phyloP scores from a whole-genome alignment of 257 asterid genomes.

The Gentiana straminea region DNA sequence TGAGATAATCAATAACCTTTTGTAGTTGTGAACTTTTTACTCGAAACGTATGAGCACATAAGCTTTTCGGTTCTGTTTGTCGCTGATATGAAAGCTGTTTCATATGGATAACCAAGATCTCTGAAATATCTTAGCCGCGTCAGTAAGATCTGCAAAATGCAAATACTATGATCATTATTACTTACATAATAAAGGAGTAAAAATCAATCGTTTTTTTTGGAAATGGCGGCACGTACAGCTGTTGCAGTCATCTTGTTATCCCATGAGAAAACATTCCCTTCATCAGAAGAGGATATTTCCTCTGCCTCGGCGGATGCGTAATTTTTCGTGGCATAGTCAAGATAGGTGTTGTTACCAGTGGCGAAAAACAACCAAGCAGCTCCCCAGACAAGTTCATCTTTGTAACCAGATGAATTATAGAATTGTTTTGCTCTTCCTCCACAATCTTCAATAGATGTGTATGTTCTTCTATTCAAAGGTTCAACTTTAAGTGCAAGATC shows the following conservation, averaged over 20 bases:
- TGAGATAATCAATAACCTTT: constrained; percentile 15
- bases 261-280: constrained; percentile 39
- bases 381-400: constrained; percentile 49
- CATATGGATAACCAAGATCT: constrained; percentile 55
- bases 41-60: constrained; percentile 40
- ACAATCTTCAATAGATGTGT: constrained; percentile 31
- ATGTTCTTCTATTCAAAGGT: constrained; percentile 21
- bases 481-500: constrained; percentile 15
- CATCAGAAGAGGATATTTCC: constrained; percentile 15
- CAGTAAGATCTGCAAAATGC: constrained; percentile 20
- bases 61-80: constrained; percentile 42
- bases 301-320: constrained; percentile 37
- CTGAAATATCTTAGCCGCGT: constrained; percentile 41
- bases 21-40: constrained; percentile 21
- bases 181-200: neutral
- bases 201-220: neutral
- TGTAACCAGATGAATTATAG: constrained; percentile 33
- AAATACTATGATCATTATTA: neutral
- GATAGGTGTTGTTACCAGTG: constrained; percentile 37
- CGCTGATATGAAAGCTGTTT: constrained; percentile 26
- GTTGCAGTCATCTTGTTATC: constrained; percentile 43
- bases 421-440: constrained; percentile 31
- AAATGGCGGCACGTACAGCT: constrained; percentile 18
- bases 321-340: constrained; percentile 27
- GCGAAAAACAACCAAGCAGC: constrained; percentile 53